Evolutionary conservation across 2,329 filamentous ascomycete genomes (phyloP).

Genomic region (Nigrospora oryzae): DNA sequence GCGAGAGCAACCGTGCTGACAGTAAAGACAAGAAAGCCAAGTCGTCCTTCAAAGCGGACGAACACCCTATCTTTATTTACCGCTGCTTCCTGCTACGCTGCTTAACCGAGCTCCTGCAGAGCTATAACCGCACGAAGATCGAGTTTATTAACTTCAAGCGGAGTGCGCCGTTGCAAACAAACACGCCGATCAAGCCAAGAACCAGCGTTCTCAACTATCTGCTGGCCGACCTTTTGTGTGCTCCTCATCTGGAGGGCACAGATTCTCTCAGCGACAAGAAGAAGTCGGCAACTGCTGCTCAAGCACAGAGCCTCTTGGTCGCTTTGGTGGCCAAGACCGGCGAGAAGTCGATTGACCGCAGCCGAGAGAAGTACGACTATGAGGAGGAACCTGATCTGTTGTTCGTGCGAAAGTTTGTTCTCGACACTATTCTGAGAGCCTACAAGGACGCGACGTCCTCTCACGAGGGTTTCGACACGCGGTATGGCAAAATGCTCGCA

Average conservation of each 20-base stretch:
- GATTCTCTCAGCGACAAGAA: conserved; percentile 78
- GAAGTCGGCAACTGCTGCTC: conserved; percentile 72
- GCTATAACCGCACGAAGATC: conserved; percentile 90
- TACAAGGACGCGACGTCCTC: conserved; percentile 82
- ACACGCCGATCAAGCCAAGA: conserved; percentile 87
- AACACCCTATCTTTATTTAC: conserved; percentile 94
- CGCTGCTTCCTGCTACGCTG: conserved; percentile 92
- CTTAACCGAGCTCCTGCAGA: conserved; percentile 79
- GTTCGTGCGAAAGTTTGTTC: conserved; percentile 88
- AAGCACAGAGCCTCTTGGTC: conserved; percentile 79
- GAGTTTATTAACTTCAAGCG: conserved; percentile 99
- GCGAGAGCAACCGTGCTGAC: conserved; percentile 21
- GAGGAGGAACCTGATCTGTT: conserved; percentile 80
- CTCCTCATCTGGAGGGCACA: conserved; percentile 52
- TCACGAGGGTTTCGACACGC: conserved; percentile 70
- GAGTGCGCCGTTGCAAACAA: conserved; percentile 73
- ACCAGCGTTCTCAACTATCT: conserved; percentile 92
- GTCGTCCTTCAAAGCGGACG: conserved; percentile 75
- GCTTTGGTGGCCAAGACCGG: conserved; percentile 82
- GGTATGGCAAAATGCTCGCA: conserved; percentile 80
- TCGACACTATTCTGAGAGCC: conserved; percentile 85
- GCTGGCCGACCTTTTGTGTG: conserved; percentile 65
- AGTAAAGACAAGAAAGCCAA: conserved; percentile 59
- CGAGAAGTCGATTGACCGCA: conserved; percentile 58
- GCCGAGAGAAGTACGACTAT: conserved; percentile 49